These are phyloP conservation scores for Nakazawaea wyomingensis DNA, from an alignment of 805 yeast species.

Conservation along the genomic window DNA sequence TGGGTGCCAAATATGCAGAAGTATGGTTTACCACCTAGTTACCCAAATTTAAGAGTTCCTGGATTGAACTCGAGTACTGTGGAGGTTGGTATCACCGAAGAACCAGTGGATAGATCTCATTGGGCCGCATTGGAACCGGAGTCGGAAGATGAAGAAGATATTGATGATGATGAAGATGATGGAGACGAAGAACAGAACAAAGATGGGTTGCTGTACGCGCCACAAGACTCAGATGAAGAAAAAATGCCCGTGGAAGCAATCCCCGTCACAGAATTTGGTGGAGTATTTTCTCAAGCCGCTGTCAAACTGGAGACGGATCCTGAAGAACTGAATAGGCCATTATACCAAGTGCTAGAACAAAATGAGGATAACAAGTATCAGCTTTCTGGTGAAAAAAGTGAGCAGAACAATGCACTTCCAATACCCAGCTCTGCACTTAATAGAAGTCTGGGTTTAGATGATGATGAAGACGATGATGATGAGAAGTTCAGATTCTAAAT, in stretches of 20 bases:
- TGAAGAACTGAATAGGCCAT: slow-evolving; percentile 18
- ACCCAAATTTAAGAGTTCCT: slow-evolving; percentile 58
- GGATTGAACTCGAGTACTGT: slow-evolving; percentile 27
- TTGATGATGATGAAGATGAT: slow-evolving; percentile 25
- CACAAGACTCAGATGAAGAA: slow-evolving; percentile 23
- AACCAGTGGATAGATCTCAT: slow-evolving; percentile 17
- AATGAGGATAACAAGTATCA: slow-evolving; percentile 9
- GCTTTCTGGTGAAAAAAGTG: background rate
- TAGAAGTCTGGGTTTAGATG: background rate
- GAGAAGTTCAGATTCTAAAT: slow-evolving; percentile 2
- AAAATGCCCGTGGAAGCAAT: slow-evolving; percentile 23
- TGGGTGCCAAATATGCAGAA: slow-evolving; percentile 71
- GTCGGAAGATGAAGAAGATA: slow-evolving; percentile 26
- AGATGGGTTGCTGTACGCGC: slow-evolving; percentile 16
- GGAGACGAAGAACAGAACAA: slow-evolving; percentile 22
- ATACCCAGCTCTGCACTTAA: background rate
- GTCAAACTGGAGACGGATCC: too few species aligned
- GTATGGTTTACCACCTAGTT: slow-evolving; percentile 81
- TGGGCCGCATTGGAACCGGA: slow-evolving; percentile 29
- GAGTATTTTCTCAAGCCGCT: too few species aligned
- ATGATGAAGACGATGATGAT: slow-evolving; percentile 1
- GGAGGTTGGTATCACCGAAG: slow-evolving; percentile 22
- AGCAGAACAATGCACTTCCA: background rate
- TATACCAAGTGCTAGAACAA: slow-evolving; percentile 30
- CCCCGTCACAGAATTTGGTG: slow-evolving; percentile 23